Percentiles rank a stretch among this genome's conserved stretches.
Evolutionary conservation across 2,329 filamentous ascomycete genomes (phyloP).

Genomic region (Colletotrichum euphorbiae): DNA sequence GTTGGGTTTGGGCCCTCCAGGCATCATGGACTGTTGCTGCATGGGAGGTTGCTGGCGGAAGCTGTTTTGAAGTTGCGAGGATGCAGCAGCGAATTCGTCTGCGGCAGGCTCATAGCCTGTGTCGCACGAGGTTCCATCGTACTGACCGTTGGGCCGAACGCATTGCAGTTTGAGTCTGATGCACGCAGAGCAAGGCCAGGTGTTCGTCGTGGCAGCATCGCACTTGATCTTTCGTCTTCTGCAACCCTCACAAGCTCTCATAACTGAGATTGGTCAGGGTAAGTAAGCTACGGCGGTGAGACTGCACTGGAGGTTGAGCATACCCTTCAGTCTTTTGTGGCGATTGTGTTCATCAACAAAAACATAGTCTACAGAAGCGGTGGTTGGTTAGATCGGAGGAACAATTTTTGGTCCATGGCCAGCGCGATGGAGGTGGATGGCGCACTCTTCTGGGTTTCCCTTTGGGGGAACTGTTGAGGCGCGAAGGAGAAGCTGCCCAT

Average conservation of each 20-base stretch:
- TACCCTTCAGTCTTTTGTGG: conserved; percentile 96
- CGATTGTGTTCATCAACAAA: conserved; percentile 99
- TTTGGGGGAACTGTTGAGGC: conserved; percentile 65
- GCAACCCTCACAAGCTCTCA: conserved; percentile 97
- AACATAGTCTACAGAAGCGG: conserved; percentile 81
- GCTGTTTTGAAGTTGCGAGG: conserved; percentile 56
- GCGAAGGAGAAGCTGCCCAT: conserved; percentile 84
- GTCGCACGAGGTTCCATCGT: conserved; percentile 67
- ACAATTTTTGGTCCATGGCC: background rate
- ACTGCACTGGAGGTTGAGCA: conserved; percentile 37
- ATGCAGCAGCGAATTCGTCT: conserved; percentile 49
- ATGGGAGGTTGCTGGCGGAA: conserved; percentile 65
- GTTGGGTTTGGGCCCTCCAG: conserved; percentile 54
- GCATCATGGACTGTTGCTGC: conserved; percentile 60
- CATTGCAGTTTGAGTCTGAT: conserved; percentile 92
- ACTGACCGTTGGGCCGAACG: conserved; percentile 85
- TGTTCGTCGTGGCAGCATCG: conserved; percentile 95
- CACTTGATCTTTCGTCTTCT: conserved; percentile 97
- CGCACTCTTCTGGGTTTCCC: conserved; percentile 89
- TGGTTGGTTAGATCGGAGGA: background rate
- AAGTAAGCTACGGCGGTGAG: conserved; percentile 3
- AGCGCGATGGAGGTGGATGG: conserved; percentile 33
- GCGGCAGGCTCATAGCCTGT: conserved; percentile 57
- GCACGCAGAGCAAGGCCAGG: conserved; percentile 96
- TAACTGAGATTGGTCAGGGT: conserved; percentile 67